Evolutionary conservation across 1,139 yeast genomes (phyloP), one percentile per base, ranked within the genome.

Genomic region (Pichia sp.): DNA sequence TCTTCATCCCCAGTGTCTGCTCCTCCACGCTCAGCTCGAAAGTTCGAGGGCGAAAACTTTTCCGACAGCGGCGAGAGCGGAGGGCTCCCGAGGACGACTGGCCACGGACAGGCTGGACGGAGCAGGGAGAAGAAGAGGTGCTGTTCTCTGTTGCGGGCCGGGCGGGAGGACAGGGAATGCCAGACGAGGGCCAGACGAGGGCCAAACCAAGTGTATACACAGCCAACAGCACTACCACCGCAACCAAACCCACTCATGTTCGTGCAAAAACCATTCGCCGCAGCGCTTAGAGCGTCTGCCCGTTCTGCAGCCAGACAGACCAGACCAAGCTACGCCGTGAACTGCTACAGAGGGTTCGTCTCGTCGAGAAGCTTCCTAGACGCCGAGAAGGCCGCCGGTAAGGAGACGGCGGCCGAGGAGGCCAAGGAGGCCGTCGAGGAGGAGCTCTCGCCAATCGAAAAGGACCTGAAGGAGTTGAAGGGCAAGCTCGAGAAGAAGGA

Each of bases 401-500:
- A 55, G 50, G 48, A 45, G 33, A 31, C 34, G n/a, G 48, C 29
- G 6, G 48, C 8, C 8, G 16, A 46, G 41, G 49, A 46, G 47
- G 47, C 47, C 31, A 44, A 52, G 36, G 57, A 57, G 38, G 53
- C 58, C 10, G 59, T 54, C 31, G 55, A 50, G 7, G 55, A 59
- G 50, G 61, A 59, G 43, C 51, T 59, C 17, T 56, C 53, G 44
- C 61, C 63, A 40, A 50, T 65, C 41, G 68, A 60, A 52, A 64
- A 55, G 47, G 69, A 61, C 56, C 57, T 76, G 30, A 73, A 71
- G 48, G 81, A 79, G 53, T 71, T 85, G 60, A 74, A 81, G 68
- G 75, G 74, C 43, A 84, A 86, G 68, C 75, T 82, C 61, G 78
- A 74, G 46, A 77, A 78, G 60, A 89, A 88, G 72, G 92, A 85